These are phyloP conservation scores for Cladosporium sp. DNA, from an alignment of 2,329 filamentous ascomycete species.

Conservation along the genomic window DNA sequence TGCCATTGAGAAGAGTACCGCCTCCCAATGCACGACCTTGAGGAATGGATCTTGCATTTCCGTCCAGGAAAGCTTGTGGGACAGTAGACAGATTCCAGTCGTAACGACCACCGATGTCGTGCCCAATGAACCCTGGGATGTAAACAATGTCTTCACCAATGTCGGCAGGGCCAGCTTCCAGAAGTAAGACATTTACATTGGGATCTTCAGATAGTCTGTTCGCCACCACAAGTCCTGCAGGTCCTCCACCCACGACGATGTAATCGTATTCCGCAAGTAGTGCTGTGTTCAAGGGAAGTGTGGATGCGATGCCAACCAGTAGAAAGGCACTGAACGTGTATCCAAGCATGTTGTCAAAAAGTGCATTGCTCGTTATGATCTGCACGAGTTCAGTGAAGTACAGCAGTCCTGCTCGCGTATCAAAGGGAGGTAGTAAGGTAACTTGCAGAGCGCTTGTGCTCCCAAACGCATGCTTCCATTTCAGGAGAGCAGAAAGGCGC, in stretches of 20 bases:
- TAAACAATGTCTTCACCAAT: slow-evolving; percentile 19
- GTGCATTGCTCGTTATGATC: slow-evolving; percentile 7
- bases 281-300: slow-evolving; percentile 27
- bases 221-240: slow-evolving; percentile 28
- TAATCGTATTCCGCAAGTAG: slow-evolving; percentile 28
- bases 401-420: background rate
- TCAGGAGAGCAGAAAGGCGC: background rate
- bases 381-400: background rate
- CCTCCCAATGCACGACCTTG: slow-evolving; percentile 32
- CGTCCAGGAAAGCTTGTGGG: slow-evolving; percentile 25
- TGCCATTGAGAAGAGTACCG: slow-evolving; percentile 31
- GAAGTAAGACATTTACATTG: slow-evolving; percentile 26
- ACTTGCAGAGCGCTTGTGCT: background rate
- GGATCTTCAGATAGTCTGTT: slow-evolving; percentile 30
- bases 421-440: background rate
- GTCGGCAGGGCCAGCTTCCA: slow-evolving; percentile 30
- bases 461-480: background rate
- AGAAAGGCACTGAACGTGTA: slow-evolving; percentile 9
- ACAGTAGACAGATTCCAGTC: slow-evolving; percentile 28
- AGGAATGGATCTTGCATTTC: slow-evolving; percentile 20
- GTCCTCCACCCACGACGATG: slow-evolving; percentile 28
- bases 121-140: slow-evolving; percentile 27
- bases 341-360: slow-evolving; percentile 11
- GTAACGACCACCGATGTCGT: slow-evolving; percentile 23
- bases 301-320: slow-evolving; percentile 7